Base-by-base conservation (phyloP, 2,329 filamentous ascomycete species). In the Sclerotinia glacialis region DNA sequence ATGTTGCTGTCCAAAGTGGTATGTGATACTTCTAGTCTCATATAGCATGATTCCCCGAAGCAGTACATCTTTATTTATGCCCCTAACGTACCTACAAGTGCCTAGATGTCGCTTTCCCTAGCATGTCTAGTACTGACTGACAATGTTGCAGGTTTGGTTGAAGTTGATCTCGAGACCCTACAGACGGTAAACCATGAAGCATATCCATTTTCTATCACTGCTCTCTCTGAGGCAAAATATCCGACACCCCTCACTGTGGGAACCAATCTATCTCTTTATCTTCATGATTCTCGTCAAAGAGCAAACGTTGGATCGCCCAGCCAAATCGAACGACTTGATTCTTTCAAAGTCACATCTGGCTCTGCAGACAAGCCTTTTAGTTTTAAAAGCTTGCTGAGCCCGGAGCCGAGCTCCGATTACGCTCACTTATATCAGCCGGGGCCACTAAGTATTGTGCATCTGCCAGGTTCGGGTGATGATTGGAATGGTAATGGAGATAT, bases 201-300 rank as follows among this genome's bases (percentile, higher is more conserved):
- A 4, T 97, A 92, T 72, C 89, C 93, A 1, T 93, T 89, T 82
- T 87, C 89, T 40, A 92, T 98, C 71, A 94, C 91, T 49, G 89
- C 92, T 0, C 79, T 98, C 23, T 97, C 93, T 0, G 83, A 89
- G 60, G 83, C 88, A 53, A 79, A 86, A 71, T 80, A 86, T 59
- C 83, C 83, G 0, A 83, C 89, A 0, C 92, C 93, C 0, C 78
- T 98, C 47, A 95, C 93, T 0, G 86, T 98, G 18, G 94, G 92
- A 28, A 97, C 92, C 1, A 90, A 89, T 61, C 82, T 88, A 67
- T 92, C 91, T 1, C 81, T 98, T 1, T 90, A 96, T 75, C 84
- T 97, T 5, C 87, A 96, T 75, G 94, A 98, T 76, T 85, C 89
- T 34, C 85, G 93, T 58, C 80, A 77, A 53, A 71, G 69, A 65